These are phyloP conservation scores for Colletotrichum scovillei DNA, from an alignment of 2,329 filamentous ascomycete species.

Conservation along the genomic window DNA sequence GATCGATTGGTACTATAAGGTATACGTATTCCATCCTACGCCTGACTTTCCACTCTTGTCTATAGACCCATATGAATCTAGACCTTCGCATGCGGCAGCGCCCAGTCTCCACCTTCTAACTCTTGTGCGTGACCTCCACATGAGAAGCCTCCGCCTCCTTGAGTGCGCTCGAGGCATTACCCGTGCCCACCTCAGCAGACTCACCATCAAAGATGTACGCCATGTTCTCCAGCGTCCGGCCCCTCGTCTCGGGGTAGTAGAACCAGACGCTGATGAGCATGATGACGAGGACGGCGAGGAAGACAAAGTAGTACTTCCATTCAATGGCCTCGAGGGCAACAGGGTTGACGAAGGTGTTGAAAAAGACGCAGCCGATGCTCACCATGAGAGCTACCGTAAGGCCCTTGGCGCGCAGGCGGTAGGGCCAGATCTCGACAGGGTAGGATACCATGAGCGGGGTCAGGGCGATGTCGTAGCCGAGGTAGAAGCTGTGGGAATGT, in stretches of 20 bases:
- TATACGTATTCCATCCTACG: neutral
- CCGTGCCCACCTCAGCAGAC: neutral
- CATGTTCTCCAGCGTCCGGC: slow-evolving; percentile 36
- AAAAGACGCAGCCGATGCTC: slow-evolving; percentile 45
- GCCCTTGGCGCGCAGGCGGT: slow-evolving; percentile 34
- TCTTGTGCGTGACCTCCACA: neutral
- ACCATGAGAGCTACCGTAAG: slow-evolving; percentile 1
- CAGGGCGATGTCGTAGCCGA: slow-evolving; percentile 50
- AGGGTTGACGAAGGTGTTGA: slow-evolving; percentile 58
- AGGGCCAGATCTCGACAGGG: slow-evolving; percentile 43
- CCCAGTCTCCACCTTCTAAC: neutral
- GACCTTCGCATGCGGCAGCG: neutral
- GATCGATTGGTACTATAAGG: neutral
- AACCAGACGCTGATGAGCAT: slow-evolving; percentile 26
- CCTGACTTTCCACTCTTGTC: neutral
- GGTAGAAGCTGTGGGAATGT: slow-evolving; percentile 41
- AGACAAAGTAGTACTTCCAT: slow-evolving; percentile 57
- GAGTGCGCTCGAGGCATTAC: neutral
- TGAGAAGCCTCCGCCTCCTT: neutral
- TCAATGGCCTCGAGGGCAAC: slow-evolving; percentile 51
- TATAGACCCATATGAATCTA: neutral
- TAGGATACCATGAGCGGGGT: slow-evolving; percentile 47
- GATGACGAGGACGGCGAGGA: slow-evolving; percentile 61
- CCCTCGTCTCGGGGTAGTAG: slow-evolving; percentile 30
- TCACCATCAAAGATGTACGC: neutral